These are phyloP conservation scores for Hypomyces rosellus DNA, from an alignment of 2,329 filamentous ascomycete genomes.

Conservation along the genomic window DNA sequence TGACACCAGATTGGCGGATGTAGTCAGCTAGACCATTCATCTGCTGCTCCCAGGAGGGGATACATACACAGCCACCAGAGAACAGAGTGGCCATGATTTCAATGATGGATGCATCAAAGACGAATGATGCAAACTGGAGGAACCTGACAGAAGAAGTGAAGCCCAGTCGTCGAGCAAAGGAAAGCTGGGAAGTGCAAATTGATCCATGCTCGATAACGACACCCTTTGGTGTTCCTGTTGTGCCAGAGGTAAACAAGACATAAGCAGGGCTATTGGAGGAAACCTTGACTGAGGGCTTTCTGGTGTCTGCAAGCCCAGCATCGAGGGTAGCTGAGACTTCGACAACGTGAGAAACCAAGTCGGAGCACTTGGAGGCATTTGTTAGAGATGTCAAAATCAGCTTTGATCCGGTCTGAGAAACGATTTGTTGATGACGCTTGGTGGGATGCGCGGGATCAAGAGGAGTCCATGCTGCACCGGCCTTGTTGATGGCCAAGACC, in stretches of 20 bases:
- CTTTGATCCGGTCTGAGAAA: neutral
- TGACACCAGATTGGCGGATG: neutral
- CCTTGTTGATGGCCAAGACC: conserved; percentile 7
- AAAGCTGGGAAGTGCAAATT: neutral
- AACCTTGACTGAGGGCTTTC: neutral
- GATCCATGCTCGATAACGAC: conserved; percentile 4
- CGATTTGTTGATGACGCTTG: conserved; percentile 2
- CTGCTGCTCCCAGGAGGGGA: conserved; percentile 10
- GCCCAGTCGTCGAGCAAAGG: neutral
- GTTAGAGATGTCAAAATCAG: too few relatives aligned
- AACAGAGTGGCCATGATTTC: conserved; percentile 10
- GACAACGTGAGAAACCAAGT: neutral
- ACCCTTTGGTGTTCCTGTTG: conserved; percentile 7
- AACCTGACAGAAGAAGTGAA: neutral
- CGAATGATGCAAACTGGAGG: conserved; percentile 14
- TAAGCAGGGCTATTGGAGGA: neutral
- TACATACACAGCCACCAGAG: conserved; percentile 7
- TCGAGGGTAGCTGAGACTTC: neutral
- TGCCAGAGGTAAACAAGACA: conserved; percentile 8
- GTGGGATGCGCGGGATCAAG: conserved; percentile 5
- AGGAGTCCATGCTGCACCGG: conserved; percentile 5
- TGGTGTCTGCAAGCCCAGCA: neutral
- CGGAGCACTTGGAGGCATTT: conserved; percentile 3
- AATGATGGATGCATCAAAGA: conserved; percentile 11
- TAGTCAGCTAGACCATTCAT: conserved; percentile 1